Evolutionary conservation across 192 early-diverging fungal species (phyloP), one percentile per base, ranked within the genome.

Genomic region (Umbelopsis sp.): DNA sequence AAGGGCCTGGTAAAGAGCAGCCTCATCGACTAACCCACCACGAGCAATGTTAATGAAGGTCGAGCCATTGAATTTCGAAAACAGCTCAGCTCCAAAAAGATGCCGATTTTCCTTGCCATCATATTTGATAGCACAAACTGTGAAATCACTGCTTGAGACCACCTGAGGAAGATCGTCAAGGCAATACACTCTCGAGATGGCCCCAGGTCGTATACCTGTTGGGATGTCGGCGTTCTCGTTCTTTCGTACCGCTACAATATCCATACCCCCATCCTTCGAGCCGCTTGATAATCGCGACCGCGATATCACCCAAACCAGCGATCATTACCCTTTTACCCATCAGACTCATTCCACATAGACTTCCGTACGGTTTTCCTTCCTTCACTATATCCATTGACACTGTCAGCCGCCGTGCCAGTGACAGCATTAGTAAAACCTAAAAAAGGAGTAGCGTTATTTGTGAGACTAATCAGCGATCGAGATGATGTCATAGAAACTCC

Each of bases 221-320:
- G 32, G 45, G n/a, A n/a, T n/a, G n/a, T n/a, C n/a, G 6, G 68
- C 71, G 16, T 81, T 65, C 12, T 68, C 62, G 51, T 72, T 68
- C 43, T 80, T 82, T 4, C 75, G 29, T 22, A 83, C 56, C 10
- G 62, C 70, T 10, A 76, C 68, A 4, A 84, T 52, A 22, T 83
- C 76, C 81, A 88, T 83, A n/a, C 0, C 80, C 77, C 25, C 77
- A 81, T 3, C 76, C 68, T 29, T 53, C 36, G 0, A 87, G 79
- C 16, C 88, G 80, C 31, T 73, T 67, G 34, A 82, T 84, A 22
- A 88, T 79, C 2, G 84, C 87, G 11, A 78, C 71, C 0, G 87
- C 88, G 47, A 88, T 88, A 16, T 83, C 81, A 3, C 88, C 88
- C 62, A 88, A 73, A 16, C 88, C 88, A 34, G 88, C 82, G 50